phyloP scores from a whole-genome alignment of 331 rosid genomes.

The Quercus tomentella region DNA sequence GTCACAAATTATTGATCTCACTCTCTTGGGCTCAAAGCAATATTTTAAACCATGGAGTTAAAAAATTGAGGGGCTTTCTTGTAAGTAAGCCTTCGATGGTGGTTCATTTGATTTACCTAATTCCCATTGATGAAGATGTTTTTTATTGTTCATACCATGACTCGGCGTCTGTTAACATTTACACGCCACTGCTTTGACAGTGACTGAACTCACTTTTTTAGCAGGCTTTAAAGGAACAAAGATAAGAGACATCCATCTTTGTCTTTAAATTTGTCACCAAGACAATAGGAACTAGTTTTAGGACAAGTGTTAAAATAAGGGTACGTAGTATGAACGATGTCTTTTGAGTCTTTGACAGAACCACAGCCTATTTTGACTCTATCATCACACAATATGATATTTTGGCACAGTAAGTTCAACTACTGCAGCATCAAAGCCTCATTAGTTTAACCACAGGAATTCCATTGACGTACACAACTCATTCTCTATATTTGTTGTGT shows the following conservation, averaged over 20 bases:
- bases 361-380: background rate
- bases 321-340: too few relatives aligned
- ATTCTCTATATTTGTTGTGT: background rate
- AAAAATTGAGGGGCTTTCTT: background rate
- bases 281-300: too few relatives aligned
- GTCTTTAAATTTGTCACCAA: too few relatives aligned
- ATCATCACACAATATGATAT: too few relatives aligned
- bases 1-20: background rate
- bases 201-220: background rate
- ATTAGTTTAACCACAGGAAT: background rate
- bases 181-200: conserved; percentile 1
- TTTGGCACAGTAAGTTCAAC: background rate
- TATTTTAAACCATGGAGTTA: background rate
- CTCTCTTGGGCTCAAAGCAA: background rate
- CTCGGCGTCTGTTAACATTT: background rate
- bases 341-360: background rate
- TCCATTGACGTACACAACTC: conserved; percentile 28
- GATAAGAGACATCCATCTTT: too few relatives aligned
- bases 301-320: too few relatives aligned
- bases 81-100: background rate
- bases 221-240: background rate
- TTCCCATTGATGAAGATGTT: background rate
- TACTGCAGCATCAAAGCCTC: background rate
- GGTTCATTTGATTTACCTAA: background rate
- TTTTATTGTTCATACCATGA: background rate